Conservation (phyloP, 176 grass and related monocot species). For the Olyra latifolia region DNA sequence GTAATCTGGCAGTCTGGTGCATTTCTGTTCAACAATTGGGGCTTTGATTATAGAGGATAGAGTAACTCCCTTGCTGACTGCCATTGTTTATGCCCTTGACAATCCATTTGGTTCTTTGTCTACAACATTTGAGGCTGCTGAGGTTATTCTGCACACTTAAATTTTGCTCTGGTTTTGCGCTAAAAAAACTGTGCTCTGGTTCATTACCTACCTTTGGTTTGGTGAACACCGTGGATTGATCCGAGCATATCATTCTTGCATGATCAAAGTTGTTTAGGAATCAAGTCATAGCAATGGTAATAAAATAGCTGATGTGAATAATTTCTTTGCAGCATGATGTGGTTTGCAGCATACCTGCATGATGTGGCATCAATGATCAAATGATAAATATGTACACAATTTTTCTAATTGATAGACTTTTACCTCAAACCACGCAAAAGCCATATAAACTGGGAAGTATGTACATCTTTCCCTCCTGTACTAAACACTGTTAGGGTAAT, state of each 20-base stretch:
- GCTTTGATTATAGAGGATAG: conserved; percentile 39
- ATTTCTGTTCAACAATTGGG: conserved; percentile 73
- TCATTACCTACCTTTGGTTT: background rate
- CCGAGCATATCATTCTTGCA: background rate
- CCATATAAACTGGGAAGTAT: background rate
- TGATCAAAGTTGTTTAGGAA: background rate
- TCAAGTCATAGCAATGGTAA: background rate
- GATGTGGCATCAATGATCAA: background rate
- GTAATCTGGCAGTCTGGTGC: conserved; percentile 88
- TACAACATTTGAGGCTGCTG: conserved; percentile 75
- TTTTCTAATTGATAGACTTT: background rate
- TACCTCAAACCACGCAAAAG: background rate
- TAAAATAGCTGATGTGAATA: background rate
- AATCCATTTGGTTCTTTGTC: conserved; percentile 88
- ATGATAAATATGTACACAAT: background rate
- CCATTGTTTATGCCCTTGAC: conserved; percentile 69
- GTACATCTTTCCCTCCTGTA: background rate
- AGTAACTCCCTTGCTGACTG: conserved; percentile 37
- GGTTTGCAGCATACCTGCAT: background rate
- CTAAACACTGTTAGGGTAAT: background rate
- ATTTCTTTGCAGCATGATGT: background rate
- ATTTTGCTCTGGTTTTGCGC: too few relatives aligned
- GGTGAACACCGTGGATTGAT: background rate
- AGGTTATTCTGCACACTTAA: conserved; percentile 47
- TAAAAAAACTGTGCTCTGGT: background rate